These are phyloP conservation scores for Russula dissimulans DNA, from an alignment of 768 basidiomycete species.

Conservation along the genomic window DNA sequence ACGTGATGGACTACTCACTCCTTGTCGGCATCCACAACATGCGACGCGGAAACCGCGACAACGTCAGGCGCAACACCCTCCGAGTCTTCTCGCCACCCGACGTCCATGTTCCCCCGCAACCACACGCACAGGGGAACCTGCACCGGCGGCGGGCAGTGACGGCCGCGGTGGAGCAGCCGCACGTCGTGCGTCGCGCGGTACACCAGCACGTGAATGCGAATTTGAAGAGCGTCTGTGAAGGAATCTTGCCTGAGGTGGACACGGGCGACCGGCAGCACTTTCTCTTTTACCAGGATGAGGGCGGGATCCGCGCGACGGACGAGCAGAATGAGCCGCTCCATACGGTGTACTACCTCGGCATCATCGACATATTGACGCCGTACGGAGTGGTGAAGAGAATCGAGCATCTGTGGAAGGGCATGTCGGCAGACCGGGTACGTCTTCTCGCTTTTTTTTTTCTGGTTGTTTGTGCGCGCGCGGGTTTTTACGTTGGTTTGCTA, in stretches of 20 bases:
- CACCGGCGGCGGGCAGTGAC: slow-evolving; percentile 1
- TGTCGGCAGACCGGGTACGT: slow-evolving; percentile 79
- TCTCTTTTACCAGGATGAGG: slow-evolving; percentile 95
- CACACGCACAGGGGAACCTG: slow-evolving; percentile 39
- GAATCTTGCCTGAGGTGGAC: slow-evolving; percentile 55
- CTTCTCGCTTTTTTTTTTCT: not conserved
- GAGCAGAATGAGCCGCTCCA: slow-evolving; percentile 67
- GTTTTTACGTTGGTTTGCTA: not conserved
- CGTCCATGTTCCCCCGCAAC: slow-evolving; percentile 46
- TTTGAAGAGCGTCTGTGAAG: slow-evolving; percentile 25
- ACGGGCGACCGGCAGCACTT: slow-evolving; percentile 62
- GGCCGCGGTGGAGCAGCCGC: slow-evolving; percentile 53
- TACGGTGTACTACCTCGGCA: slow-evolving; percentile 86
- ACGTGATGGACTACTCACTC: slow-evolving; percentile 96
- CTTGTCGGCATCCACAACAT: slow-evolving; percentile 92
- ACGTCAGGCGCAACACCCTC: slow-evolving; percentile 81
- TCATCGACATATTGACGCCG: slow-evolving; percentile 96
- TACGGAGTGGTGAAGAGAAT: slow-evolving; percentile 67
- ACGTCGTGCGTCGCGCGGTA: slow-evolving; percentile 80
- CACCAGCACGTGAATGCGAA: slow-evolving; percentile 42
- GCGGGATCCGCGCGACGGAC: slow-evolving; percentile 83
- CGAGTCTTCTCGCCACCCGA: slow-evolving; percentile 81
- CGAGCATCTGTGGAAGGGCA: slow-evolving; percentile 90
- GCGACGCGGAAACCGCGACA: slow-evolving; percentile 84
- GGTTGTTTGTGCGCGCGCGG: not conserved